Conservation (phyloP, 441 rosid species). For the Erysimum pusillum region DNA sequence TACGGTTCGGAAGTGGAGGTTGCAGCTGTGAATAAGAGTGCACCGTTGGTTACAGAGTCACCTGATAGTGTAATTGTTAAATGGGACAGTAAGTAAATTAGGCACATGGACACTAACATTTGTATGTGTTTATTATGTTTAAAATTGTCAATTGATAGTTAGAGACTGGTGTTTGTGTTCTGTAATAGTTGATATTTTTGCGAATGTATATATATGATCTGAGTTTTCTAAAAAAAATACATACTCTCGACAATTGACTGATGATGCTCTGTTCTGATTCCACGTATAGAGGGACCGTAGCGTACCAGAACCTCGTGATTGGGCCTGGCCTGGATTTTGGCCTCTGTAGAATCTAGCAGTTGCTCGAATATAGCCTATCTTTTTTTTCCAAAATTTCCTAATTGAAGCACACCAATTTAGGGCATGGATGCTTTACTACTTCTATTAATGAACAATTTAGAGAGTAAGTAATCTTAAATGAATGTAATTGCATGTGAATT, state of each 20-base stretch:
- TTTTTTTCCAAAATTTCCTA: slow-evolving; percentile 11
- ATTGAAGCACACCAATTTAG: slow-evolving; percentile 35
- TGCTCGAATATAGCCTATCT: not conserved
- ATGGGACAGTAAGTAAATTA: slow-evolving; percentile 61
- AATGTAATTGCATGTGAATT: slow-evolving; percentile 23
- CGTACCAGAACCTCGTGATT: not conserved
- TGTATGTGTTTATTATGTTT: slow-evolving; percentile 33
- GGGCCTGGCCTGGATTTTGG: not conserved
- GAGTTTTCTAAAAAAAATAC: not conserved
- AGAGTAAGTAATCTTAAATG: slow-evolving; percentile 32
- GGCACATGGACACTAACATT: slow-evolving; percentile 24
- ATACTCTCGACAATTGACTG: too few relatives aligned
- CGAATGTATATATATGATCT: slow-evolving; percentile 40
- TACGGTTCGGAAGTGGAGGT: slow-evolving; percentile 45
- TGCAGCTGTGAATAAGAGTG: slow-evolving; percentile 53
- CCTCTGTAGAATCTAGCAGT: not conserved
- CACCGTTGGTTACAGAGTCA: slow-evolving; percentile 44
- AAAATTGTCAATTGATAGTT: slow-evolving; percentile 18
- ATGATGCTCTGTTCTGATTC: not conserved
- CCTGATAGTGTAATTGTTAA: slow-evolving; percentile 65
- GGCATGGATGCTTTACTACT: slow-evolving; percentile 34
- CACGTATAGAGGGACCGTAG: not conserved
- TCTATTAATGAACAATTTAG: slow-evolving; percentile 32
- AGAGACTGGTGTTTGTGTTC: slow-evolving; percentile 31
- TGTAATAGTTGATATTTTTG: slow-evolving; percentile 26